phyloP scores from a whole-genome alignment of 2,329 filamentous ascomycete genomes.

The Claviceps pazoutovae region DNA sequence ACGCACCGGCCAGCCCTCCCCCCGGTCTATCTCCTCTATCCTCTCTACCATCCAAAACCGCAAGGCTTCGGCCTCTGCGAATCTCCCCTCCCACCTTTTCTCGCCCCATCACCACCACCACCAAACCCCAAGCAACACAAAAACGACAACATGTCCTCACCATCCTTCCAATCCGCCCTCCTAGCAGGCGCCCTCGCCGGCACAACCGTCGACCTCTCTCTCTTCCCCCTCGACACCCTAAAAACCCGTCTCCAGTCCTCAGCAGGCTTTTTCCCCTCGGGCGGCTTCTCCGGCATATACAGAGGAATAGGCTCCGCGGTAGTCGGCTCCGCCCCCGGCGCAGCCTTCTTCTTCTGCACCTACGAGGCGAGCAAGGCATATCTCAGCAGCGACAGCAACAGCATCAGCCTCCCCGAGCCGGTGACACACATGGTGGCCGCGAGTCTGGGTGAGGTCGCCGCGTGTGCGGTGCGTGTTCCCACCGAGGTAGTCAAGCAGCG shows the following conservation, averaged over 20 bases:
- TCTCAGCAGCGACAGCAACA: constrained; percentile 20
- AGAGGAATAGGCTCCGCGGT: constrained; percentile 80
- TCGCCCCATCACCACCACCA: neutral
- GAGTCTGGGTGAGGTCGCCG: constrained; percentile 75
- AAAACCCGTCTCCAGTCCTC: constrained; percentile 92
- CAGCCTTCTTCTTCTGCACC: constrained; percentile 93
- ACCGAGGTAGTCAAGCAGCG: constrained; percentile 97
- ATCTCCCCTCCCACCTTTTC: neutral
- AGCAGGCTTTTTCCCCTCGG: constrained; percentile 61
- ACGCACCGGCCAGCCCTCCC: neutral
- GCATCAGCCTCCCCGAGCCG: constrained; percentile 24
- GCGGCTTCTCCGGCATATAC: constrained; percentile 87
- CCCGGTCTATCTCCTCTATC: neutral
- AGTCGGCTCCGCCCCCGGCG: constrained; percentile 82
- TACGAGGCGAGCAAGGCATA: constrained; percentile 62
- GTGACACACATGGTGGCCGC: constrained; percentile 72
- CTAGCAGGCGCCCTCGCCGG: constrained; percentile 81
- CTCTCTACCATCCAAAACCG: neutral
- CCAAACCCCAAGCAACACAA: neutral
- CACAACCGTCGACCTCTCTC: constrained; percentile 89
- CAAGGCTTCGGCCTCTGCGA: neutral
- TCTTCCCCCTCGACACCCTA: constrained; percentile 95
- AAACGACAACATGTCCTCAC: constrained; percentile 6
- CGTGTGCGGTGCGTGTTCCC: constrained; percentile 82
- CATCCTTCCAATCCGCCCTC: constrained; percentile 46